Base-by-base conservation (phyloP, 768 basidiomycete species). In the Collybia mongolica region DNA sequence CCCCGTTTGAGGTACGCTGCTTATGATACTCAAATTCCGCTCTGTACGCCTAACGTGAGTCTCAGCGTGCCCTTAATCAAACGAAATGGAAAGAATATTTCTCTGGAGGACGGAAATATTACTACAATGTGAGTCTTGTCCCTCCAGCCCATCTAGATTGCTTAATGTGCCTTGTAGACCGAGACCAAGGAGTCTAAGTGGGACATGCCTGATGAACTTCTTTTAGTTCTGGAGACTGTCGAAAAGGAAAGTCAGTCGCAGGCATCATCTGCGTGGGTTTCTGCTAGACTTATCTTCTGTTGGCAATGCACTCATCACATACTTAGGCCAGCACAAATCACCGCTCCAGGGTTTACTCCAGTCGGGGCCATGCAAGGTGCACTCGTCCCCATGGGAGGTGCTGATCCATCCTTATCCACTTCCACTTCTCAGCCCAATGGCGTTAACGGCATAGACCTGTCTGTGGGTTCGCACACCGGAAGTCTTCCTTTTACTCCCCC, bases 81-180 rank as follows among this genome's bases (percentile, higher is more conserved):
- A 97, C 95, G 11, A 82, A 83, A 69, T 98, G 95, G 95, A 97
- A 96, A 64, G 93, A 97, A 67, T 99, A 98, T 65, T 90, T 91
- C 56, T 90, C 91, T 2, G 89, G 90, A 45, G 93, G 92, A 23
- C 72, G 93, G 57, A 93, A 93, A 62, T 94, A 94, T 65, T 94
- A 90, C 65, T 92, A 93, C 56, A 88, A 94, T 65, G 91, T 90
- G 51, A 38, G 81, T 64, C 39, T 26, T 23, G 12, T 26, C 42
- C 26, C 19, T 15, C 29, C 2, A 8, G 12, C 15, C n/a, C 14
- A 40, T 39, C 4, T 32, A 46, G 52, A 29, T 49, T 55, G 44
- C 32, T 51, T 20, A 39, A 39, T 2, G 8, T 35, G 44, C 14
- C 60, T 20, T n/a, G 2, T 61, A 97, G 86, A 88, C 84, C 26